Percentiles rank a stretch among this genome's conserved stretches.
Conservation (phyloP, 192 early-diverging fungal genomes). For the Backusella psychrophila region DNA sequence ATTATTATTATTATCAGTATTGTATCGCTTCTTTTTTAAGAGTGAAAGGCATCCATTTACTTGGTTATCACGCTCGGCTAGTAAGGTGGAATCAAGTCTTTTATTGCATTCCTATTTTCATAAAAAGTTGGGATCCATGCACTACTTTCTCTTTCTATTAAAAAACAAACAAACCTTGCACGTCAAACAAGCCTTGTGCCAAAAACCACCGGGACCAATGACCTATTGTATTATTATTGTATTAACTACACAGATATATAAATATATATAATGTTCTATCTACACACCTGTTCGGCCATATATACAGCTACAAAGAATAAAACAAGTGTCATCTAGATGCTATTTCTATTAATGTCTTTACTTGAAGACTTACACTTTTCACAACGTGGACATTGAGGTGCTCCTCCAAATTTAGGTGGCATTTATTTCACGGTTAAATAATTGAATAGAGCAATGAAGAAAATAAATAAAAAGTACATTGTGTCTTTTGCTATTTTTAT, state of each 20-base stretch:
- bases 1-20: background rate
- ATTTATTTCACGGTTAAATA: constrained; percentile 11
- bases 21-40: background rate
- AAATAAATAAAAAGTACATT: no score
- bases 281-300: constrained; percentile 43
- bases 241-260: background rate
- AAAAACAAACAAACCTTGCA: constrained; percentile 20
- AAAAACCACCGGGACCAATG: constrained; percentile 37
- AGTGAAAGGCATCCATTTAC: constrained; percentile 22
- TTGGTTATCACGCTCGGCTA: constrained; percentile 54
- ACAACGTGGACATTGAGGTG: constrained; percentile 51
- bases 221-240: constrained; percentile 15
- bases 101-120: constrained; percentile 49
- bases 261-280: no score
- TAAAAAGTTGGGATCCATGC: background rate
- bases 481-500: no score
- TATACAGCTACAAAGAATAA: constrained; percentile 36
- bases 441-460: no score
- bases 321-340: background rate
- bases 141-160: background rate
- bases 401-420: constrained; percentile 47
- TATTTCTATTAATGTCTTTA: background rate
- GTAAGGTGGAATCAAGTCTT: constrained; percentile 49
- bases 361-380: constrained; percentile 30
- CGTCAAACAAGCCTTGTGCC: constrained; percentile 33